phyloP scores from a whole-genome alignment of 2,329 filamentous ascomycete species.

The Pestalotiopsis sp. region DNA sequence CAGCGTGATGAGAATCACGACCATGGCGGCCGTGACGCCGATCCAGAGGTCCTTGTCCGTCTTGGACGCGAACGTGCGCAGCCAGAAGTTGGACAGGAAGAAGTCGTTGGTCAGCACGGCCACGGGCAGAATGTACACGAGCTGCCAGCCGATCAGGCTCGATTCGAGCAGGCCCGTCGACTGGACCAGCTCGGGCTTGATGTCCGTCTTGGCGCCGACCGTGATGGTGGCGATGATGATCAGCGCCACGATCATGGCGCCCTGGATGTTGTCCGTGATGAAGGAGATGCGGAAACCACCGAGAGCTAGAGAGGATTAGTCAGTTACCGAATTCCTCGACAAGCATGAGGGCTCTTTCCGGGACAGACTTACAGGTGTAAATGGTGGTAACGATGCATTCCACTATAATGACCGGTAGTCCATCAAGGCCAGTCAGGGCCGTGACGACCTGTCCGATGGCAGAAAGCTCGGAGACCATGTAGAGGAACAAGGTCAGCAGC shows the following conservation, averaged over 20 bases:
- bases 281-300: conserved; percentile 86
- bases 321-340: not conserved
- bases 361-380: conserved; percentile 68
- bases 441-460: conserved; percentile 79
- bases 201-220: conserved; percentile 75
- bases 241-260: conserved; percentile 74
- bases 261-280: conserved; percentile 81
- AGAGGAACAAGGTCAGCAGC: conserved; percentile 79
- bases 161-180: conserved; percentile 70
- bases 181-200: conserved; percentile 69
- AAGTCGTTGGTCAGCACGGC: conserved; percentile 85
- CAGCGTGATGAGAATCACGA: conserved; percentile 68
- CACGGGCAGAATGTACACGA: conserved; percentile 82
- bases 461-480: conserved; percentile 85
- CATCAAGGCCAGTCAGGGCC: conserved; percentile 73
- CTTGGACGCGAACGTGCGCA: conserved; percentile 79
- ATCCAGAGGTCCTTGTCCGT: conserved; percentile 79
- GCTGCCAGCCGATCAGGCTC: conserved; percentile 78
- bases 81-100: conserved; percentile 84
- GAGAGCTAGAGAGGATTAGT: conserved; percentile 53
- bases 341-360: conserved; percentile 1
- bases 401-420: conserved; percentile 76
- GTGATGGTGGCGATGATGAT: conserved; percentile 77
- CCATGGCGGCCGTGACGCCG: conserved; percentile 70
- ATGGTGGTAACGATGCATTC: conserved; percentile 78